Evolutionary conservation across 2,329 filamentous ascomycete species (phyloP).

Genomic region (Neofusicoccum ribis): DNA sequence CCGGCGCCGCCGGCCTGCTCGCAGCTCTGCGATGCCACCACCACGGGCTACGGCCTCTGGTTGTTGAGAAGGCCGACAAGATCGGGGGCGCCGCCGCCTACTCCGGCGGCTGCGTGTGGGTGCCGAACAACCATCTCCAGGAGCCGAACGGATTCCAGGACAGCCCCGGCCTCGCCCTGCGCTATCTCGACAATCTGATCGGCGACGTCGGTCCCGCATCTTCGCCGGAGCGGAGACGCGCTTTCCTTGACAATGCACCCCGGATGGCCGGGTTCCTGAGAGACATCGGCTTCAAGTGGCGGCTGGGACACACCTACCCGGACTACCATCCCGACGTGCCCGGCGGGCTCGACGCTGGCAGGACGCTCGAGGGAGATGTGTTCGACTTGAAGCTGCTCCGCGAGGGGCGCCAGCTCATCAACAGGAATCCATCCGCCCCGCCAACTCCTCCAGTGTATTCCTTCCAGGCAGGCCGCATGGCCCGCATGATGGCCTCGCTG

Average conservation of each 20-base stretch:
- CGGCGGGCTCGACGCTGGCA: conserved; percentile 23
- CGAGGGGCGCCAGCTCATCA: conserved; percentile 21
- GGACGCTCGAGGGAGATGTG: conserved; percentile 30
- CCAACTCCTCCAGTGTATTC: not conserved
- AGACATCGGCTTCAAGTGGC: conserved; percentile 31
- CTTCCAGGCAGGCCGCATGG: not conserved
- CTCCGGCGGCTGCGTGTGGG: conserved; percentile 39
- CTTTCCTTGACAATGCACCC: conserved; percentile 35
- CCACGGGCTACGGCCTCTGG: conserved; percentile 27
- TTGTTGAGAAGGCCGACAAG: conserved; percentile 36
- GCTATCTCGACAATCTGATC: not conserved
- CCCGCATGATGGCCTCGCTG: not conserved
- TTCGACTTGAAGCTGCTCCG: conserved; percentile 32
- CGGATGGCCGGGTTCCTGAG: conserved; percentile 34
- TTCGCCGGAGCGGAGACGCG: conserved; percentile 27
- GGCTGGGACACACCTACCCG: conserved; percentile 28
- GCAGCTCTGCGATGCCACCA: conserved; percentile 32
- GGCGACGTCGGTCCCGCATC: conserved; percentile 26
- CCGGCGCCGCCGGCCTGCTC: conserved; percentile 34
- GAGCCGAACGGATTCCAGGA: conserved; percentile 15
- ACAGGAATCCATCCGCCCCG: conserved; percentile 5
- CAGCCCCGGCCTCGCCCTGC: not conserved
- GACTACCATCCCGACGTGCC: conserved; percentile 34
- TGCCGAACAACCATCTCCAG: conserved; percentile 33
- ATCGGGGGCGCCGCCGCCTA: conserved; percentile 39